phyloP scores from a whole-genome alignment of 768 basidiomycete species.

The Termitomyces heimii region DNA sequence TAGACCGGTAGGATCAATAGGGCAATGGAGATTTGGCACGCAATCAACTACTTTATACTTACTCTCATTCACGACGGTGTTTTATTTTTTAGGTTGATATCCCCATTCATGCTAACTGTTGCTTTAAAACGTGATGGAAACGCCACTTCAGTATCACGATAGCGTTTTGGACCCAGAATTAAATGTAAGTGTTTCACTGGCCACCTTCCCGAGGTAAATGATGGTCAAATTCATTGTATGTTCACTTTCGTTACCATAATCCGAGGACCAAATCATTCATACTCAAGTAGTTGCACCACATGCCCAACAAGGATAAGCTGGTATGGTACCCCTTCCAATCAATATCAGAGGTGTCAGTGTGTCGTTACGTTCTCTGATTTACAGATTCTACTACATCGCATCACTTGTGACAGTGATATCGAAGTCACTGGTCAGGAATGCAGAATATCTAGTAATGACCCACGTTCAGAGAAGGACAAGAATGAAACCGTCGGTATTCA shows the following conservation, averaged over 20 bases:
- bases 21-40: neutral
- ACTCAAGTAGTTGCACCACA: too few relatives aligned
- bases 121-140: neutral
- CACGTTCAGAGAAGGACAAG: neutral
- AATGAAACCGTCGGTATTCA: neutral
- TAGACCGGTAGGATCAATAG: neutral
- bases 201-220: neutral
- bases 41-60: too few relatives aligned
- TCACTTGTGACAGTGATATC: too few relatives aligned
- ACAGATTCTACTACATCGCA: neutral
- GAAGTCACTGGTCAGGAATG: neutral
- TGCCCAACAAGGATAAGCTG: too few relatives aligned
- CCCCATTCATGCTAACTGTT: neutral
- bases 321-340: neutral
- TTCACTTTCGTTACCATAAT: neutral
- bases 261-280: neutral
- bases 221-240: neutral
- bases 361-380: neutral
- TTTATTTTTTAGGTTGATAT: neutral
- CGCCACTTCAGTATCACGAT: neutral
- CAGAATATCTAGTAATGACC: too few relatives aligned
- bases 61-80: neutral
- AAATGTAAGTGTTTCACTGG: neutral
- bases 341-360: neutral
- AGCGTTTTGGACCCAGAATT: neutral